Evolutionary conservation across 148 eudicot genomes (phyloP).

Genomic region (Rhododendron griersonianum): DNA sequence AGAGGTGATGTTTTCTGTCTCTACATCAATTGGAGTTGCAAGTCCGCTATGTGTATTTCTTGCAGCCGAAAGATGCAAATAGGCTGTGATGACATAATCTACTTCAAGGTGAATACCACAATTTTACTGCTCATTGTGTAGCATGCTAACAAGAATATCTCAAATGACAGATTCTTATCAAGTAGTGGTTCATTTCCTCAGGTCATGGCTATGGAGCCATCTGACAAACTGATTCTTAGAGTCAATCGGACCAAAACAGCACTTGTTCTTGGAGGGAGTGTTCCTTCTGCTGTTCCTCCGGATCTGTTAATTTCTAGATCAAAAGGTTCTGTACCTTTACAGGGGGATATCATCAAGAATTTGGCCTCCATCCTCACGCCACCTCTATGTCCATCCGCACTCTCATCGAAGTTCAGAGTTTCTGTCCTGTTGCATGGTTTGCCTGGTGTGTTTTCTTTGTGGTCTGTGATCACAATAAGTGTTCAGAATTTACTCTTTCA

Average conservation of each 20-base stretch:
- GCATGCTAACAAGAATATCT: slow-evolving; percentile 3
- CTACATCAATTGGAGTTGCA: slow-evolving; percentile 78
- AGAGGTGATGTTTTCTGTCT: slow-evolving; percentile 75
- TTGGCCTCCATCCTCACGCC: slow-evolving; percentile 77
- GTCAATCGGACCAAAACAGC: slow-evolving; percentile 73
- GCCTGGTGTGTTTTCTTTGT: slow-evolving; percentile 49
- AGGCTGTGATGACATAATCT: slow-evolving; percentile 41
- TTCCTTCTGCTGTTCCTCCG: slow-evolving; percentile 80
- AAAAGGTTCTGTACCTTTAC: slow-evolving; percentile 44
- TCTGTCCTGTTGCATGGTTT: slow-evolving; percentile 67
- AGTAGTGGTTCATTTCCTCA: slow-evolving; percentile 25
- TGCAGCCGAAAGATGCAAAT: slow-evolving; percentile 52
- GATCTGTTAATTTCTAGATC: slow-evolving; percentile 44
- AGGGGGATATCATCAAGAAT: slow-evolving; percentile 45
- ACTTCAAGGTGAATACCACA: slow-evolving; percentile 64
- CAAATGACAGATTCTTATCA: not conserved
- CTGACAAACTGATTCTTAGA: slow-evolving; percentile 60
- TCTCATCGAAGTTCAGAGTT: slow-evolving; percentile 79
- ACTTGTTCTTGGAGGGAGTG: slow-evolving; percentile 87
- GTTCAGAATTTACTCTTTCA: not conserved
- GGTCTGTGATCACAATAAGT: not conserved
- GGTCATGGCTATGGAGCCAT: slow-evolving; percentile 89
- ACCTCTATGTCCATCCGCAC: slow-evolving; percentile 69
- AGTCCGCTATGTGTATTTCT: slow-evolving; percentile 61
- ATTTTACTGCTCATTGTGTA: slow-evolving; percentile 6